phyloP scores from a whole-genome alignment of 2,329 filamentous ascomycete species.

The Ilyonectria mors-panacis region DNA sequence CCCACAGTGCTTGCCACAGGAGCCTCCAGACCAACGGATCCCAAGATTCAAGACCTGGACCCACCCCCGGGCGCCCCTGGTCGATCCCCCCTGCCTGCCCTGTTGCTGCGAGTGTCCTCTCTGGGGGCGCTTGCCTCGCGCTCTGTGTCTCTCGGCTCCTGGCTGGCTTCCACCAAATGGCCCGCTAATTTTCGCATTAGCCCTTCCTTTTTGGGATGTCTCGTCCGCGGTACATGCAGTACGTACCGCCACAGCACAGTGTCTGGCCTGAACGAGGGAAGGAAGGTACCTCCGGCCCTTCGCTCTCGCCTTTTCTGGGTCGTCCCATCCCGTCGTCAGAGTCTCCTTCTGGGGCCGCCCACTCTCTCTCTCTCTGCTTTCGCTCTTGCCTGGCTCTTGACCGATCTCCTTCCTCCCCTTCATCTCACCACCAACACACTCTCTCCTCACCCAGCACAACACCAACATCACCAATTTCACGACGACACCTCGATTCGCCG shows the following conservation, averaged over 20 bases:
- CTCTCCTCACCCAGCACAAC: conserved; percentile 23
- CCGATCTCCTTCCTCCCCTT: conserved; percentile 16
- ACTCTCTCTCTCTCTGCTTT: conserved; percentile 25
- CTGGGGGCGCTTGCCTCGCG: conserved; percentile 20
- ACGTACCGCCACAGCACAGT: conserved; percentile 28
- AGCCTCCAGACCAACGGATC: conserved; percentile 9
- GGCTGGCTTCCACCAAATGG: conserved; percentile 28
- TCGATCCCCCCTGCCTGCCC: conserved; percentile 8
- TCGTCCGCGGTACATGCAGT: conserved; percentile 26
- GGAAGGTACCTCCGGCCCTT: conserved; percentile 26
- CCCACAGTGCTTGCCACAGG: neutral
- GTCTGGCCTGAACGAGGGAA: conserved; percentile 9
- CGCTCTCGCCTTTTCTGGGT: conserved; percentile 28
- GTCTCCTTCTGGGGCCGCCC: conserved; percentile 32
- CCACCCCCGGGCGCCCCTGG: conserved; percentile 27
- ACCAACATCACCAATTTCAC: conserved; percentile 11
- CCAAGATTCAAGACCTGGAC: conserved; percentile 4
- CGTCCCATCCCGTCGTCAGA: conserved; percentile 35
- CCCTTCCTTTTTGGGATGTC: conserved; percentile 38
- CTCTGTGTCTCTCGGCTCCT: conserved; percentile 10
- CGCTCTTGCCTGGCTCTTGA: conserved; percentile 21
- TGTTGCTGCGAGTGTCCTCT: conserved; percentile 11
- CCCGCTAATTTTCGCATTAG: conserved; percentile 43
- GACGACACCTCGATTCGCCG: conserved; percentile 5
- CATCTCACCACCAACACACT: conserved; percentile 17